Base-by-base conservation (phyloP, 805 yeast genomes). In the Lipomyces sp. region DNA sequence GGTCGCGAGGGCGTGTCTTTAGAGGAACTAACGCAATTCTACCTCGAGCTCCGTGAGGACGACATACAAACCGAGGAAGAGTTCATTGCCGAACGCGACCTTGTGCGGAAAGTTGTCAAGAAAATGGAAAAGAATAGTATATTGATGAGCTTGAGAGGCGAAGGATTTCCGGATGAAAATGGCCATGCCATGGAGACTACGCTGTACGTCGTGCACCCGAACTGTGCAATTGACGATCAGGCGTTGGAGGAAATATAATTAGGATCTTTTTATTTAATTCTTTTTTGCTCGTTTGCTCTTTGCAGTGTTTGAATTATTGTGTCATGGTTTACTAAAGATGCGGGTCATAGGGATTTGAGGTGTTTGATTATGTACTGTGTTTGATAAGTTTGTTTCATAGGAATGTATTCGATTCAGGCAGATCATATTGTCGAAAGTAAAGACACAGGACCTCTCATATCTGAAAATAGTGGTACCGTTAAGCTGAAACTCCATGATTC, bases 51-150 rank as follows among this genome's bases (percentile, higher is more conserved):
- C 60, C 79, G 79, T 51, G 96, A 87, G 67, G 80, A 80, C 55
- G 83, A 79, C 43, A 71, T 93, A 36, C 74, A 78, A 28, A 74
- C 84, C 4, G 95, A 84, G 61, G 79, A 75, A 42, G 86, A 85
- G 44, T 83, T 82, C 63, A 79, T 82, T 72, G 71, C 70, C 11
- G 96, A 91, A 65, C 73, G 84, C 49, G 79, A 76, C 41, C 72
- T 86, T 45, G 86, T 88, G 0, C 77, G 75, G 60, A 91, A 88
- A 68, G 96, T 93, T 13, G 71, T 93, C 63, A 83, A 81, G 66
- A 77, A 91, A 61, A 76, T 93, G 63, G 95, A 83, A 19, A 85
- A 84, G 65, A 96, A 90, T 64, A 80, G 86, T 64, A 81, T 91
- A 28, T 74, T 93, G 62, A 80, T 91, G 87, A 78, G 74, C 57